phyloP scores from a whole-genome alignment of 441 rosid species.

The Pelargonium myrrhifolium region DNA sequence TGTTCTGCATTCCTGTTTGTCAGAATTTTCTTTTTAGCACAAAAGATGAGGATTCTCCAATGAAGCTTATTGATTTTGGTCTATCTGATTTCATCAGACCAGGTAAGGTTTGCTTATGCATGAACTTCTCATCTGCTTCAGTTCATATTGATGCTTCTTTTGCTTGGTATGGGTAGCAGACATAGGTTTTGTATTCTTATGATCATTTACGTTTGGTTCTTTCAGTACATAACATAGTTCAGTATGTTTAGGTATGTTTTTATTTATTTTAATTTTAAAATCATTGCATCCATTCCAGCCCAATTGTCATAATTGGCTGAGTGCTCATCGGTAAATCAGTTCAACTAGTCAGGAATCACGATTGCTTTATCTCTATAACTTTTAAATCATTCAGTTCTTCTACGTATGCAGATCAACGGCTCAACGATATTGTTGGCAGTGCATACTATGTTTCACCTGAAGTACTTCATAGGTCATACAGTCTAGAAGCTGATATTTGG shows the following conservation, averaged over 20 bases:
- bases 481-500: slow-evolving; percentile 97
- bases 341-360: neutral
- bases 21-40: slow-evolving; percentile 63
- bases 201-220: neutral
- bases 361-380: neutral
- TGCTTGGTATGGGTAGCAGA: neutral
- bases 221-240: neutral
- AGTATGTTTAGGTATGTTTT: neutral
- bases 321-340: neutral
- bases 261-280: neutral
- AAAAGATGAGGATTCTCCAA: slow-evolving; percentile 44
- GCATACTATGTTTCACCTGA: slow-evolving; percentile 97
- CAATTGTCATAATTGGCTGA: neutral
- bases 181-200: neutral
- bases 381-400: neutral
- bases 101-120: slow-evolving; percentile 31
- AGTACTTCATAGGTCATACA: slow-evolving; percentile 86
- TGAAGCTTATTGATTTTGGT: slow-evolving; percentile 68
- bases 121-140: slow-evolving; percentile 6
- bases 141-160: neutral
- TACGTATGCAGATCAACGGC: slow-evolving; percentile 61
- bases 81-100: slow-evolving; percentile 51
- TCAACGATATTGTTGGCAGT: slow-evolving; percentile 97
- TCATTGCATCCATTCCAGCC: neutral
- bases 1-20: slow-evolving; percentile 8